Evolutionary conservation across 257 asterid species (phyloP), one percentile per base, ranked within the genome.

Genomic region (Ilex aquifolium): DNA sequence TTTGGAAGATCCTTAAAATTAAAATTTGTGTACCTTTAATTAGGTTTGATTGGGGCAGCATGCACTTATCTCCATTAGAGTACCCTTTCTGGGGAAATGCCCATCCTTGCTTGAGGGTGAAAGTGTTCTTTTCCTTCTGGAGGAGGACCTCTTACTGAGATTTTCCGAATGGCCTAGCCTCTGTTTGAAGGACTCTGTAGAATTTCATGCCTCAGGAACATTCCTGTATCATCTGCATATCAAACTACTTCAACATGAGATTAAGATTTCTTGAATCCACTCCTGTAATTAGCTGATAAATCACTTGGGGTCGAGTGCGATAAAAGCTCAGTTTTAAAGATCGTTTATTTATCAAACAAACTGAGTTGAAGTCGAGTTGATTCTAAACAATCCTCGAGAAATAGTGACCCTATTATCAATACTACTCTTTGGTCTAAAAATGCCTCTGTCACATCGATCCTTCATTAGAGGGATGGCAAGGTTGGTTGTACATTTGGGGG

Each of bases 141-240:
- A 91, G 74, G 13, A 91, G 87, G 9, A 82, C 76, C 67, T 88
- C 96, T 6, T 95, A 91, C 68, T 91, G 97, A 0, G 88, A 83
- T 69, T 86, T 91, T 31, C 97, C 97, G 36, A 65, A 66, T 13
- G 70, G 72, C 68, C 96, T 95, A 0, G 95, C 92, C 73, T 91
- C 96, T 96, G 82, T 85, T 54, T 88, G 65, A 71, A 85, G 71
- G 63, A 85, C 97, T 46, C 88, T 91, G 79, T 62, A 91, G 84
- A 85, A 88, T 39, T 88, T 88, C 95, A 84, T 83, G 14, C 97
- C 96, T 0, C 83, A 85, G 50, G 27, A 91, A 88, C 97, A 91
- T 88, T 66, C 93, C 97, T 0, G 96, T 91, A 72, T 91, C 97
- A 44, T 91, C 97, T 91, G 85, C 88, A 74, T n/a, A 71, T 39